Evolutionary conservation across 306 rosid genomes (phyloP).

Genomic region (Cucurbita argyrosperma): DNA sequence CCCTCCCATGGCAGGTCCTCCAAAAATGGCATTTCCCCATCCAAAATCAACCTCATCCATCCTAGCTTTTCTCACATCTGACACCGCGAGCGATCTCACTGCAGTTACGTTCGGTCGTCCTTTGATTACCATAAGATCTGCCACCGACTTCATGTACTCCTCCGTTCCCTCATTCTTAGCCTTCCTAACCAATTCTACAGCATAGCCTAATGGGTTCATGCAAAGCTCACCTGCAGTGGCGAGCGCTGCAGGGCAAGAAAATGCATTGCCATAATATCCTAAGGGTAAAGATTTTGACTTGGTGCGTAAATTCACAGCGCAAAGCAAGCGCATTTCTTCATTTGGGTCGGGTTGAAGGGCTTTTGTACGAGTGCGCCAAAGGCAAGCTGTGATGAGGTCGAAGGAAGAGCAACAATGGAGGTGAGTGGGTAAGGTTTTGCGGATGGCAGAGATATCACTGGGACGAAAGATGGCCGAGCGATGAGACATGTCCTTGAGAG

Average conservation of each 20-base stretch:
- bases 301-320: not conserved
- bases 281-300: constrained; percentile 15
- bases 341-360: not conserved
- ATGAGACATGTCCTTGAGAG: not conserved
- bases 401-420: not conserved
- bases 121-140: constrained; percentile 18
- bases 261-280: constrained; percentile 18
- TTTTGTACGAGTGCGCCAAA: constrained; percentile 8
- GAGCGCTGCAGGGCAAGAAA: not conserved
- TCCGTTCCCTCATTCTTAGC: constrained; percentile 7
- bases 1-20: constrained; percentile 4
- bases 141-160: constrained; percentile 31
- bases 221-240: not conserved
- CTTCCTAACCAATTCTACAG: constrained; percentile 13
- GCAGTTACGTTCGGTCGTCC: constrained; percentile 6
- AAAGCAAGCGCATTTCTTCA: not conserved
- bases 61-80: constrained; percentile 1
- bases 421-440: not conserved
- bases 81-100: not conserved
- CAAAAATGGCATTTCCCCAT: constrained; percentile 29
- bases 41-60: constrained; percentile 24
- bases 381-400: constrained; percentile 7
- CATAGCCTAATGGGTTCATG: constrained; percentile 6
- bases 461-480: constrained; percentile 7
- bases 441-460: not conserved